A percentile compares a stretch with the other conserved stretches of the same genome.
Conservation (phyloP, 805 yeast genomes). For the Maudiozyma bulderi region DNA sequence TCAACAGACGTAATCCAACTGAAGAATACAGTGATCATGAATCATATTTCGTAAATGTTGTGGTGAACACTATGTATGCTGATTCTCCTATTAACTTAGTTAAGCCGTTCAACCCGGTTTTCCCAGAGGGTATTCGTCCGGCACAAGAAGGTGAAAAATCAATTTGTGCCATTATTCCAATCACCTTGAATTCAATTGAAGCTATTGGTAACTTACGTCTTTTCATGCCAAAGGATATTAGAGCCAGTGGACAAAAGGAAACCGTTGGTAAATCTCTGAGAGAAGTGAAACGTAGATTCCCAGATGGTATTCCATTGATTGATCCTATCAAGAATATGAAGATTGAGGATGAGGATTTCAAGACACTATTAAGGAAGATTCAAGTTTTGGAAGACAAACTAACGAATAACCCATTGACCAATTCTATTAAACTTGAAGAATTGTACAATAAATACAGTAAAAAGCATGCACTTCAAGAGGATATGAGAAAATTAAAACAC, state of each 20-base stretch:
- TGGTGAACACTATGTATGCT: conserved; percentile 64
- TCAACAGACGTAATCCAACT: conserved; percentile 47
- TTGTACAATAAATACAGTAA: conserved; percentile 54
- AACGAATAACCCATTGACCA: conserved; percentile 56
- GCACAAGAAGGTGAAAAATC: conserved; percentile 62
- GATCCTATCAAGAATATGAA: conserved; percentile 93
- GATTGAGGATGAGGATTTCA: conserved; percentile 74
- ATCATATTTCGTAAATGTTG: conserved; percentile 77
- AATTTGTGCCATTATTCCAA: conserved; percentile 70
- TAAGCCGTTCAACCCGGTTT: conserved; percentile 64
- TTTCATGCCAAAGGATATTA: conserved; percentile 66
- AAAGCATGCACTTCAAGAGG: conserved; percentile 52
- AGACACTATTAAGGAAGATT: conserved; percentile 59
- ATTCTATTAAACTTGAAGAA: conserved; percentile 49
- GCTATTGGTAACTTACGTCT: conserved; percentile 73
- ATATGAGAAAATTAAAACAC: conserved; percentile 49
- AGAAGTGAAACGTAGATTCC: conserved; percentile 75
- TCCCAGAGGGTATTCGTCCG: conserved; percentile 86
- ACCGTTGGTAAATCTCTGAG: conserved; percentile 58
- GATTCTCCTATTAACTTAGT: conserved; percentile 80
- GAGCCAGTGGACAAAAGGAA: conserved; percentile 51
- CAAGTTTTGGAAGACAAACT: conserved; percentile 74
- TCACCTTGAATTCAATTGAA: conserved; percentile 68
- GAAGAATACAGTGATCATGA: conserved; percentile 73
- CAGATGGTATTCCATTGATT: conserved; percentile 83